phyloP scores from a whole-genome alignment of 106 monocot species.

The Posidonia australis region DNA sequence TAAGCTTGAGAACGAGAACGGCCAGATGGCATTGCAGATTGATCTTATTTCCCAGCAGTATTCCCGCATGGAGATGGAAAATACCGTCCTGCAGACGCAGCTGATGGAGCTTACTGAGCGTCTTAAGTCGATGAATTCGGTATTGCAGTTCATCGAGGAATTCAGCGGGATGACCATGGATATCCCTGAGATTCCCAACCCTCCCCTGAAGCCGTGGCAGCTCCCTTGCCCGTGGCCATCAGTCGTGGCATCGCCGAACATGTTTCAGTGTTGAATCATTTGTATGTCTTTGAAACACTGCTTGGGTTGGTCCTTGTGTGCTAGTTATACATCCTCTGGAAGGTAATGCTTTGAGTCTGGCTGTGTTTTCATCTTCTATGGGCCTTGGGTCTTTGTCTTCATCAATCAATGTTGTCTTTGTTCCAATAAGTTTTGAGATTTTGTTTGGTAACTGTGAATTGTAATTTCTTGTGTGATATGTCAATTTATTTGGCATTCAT shows the following conservation, averaged over 20 bases:
- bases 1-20: conserved; percentile 10
- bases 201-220: conserved; percentile 27
- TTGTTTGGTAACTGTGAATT: too few species aligned
- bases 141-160: conserved; percentile 6
- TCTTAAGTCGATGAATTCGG: conserved; percentile 14
- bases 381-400: too few species aligned
- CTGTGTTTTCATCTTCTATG: too few species aligned
- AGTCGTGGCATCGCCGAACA: conserved; percentile 14
- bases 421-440: too few species aligned
- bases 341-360: too few species aligned
- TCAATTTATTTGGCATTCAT: too few species aligned
- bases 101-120: conserved; percentile 15
- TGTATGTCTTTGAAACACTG: too few species aligned
- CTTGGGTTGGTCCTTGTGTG: too few species aligned
- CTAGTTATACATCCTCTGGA: too few species aligned
- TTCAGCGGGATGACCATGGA: conserved; percentile 23
- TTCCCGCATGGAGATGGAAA: conserved; percentile 3
- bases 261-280: conserved; percentile 9
- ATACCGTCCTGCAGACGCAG: conserved; percentile 9
- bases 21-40: neutral
- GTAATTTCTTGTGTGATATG: too few species aligned
- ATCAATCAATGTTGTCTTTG: too few species aligned
- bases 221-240: conserved; percentile 18
- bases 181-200: conserved; percentile 20
- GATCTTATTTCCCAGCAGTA: neutral